Conservation (phyloP, 1,139 yeast species). For the Chernovozyma sophiae-reginae region DNA sequence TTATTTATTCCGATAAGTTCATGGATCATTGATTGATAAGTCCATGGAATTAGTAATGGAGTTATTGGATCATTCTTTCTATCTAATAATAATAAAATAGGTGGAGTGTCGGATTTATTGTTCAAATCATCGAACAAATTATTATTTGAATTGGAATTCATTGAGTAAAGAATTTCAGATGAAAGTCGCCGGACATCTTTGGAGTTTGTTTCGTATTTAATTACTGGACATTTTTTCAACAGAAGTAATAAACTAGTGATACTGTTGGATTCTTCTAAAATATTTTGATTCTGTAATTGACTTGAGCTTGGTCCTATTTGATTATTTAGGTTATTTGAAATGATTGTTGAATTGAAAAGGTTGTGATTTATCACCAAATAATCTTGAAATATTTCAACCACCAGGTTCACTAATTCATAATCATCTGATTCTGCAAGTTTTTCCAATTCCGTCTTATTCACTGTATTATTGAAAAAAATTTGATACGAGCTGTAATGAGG, state of each 20-base stretch:
- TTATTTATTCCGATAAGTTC: conserved; percentile 79
- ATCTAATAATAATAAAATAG: conserved; percentile 74
- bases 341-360: conserved; percentile 46
- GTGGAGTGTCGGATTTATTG: conserved; percentile 56
- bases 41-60: conserved; percentile 92
- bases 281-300: conserved; percentile 7
- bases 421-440: conserved; percentile 88
- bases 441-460: conserved; percentile 75
- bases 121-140: conserved; percentile 68
- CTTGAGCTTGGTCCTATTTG: conserved; percentile 5
- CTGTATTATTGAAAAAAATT: conserved; percentile 69
- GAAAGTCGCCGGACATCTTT: conserved; percentile 63
- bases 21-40: conserved; percentile 96
- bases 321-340: conserved; percentile 4
- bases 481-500: conserved; percentile 82
- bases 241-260: conserved; percentile 67
- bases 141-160: conserved; percentile 51
- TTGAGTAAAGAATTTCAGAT: conserved; percentile 58
- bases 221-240: conserved; percentile 69
- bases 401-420: conserved; percentile 68
- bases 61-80: conserved; percentile 89
- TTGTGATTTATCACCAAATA: conserved; percentile 70
- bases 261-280: conserved; percentile 49
- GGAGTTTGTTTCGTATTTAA: conserved; percentile 70
- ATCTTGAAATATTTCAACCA: conserved; percentile 83